Evolutionary conservation across 495 filamentous ascomycete genomes (phyloP).

Genomic region (Thermochaetoides thermophila): DNA sequence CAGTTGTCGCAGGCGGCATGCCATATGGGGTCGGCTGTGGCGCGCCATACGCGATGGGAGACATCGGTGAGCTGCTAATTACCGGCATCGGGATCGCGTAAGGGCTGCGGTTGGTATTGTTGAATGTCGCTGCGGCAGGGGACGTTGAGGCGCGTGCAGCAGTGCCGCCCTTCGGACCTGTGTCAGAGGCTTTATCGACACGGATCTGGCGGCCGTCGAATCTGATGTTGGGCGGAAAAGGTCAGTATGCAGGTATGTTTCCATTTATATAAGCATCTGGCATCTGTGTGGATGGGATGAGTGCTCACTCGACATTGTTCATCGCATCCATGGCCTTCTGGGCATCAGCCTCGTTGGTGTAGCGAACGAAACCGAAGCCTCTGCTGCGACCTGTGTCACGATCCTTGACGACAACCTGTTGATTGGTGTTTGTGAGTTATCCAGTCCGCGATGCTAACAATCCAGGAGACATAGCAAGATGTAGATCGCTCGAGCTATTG

Average conservation of each 20-base stretch:
- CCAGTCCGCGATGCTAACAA: no score
- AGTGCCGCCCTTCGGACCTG: constrained; percentile 41
- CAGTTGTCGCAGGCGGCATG: constrained; percentile 14
- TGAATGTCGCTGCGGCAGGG: no score
- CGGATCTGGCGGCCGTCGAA: constrained; percentile 94
- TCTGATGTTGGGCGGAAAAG: no score
- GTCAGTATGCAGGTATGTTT: no score
- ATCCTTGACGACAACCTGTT: constrained; percentile 90
- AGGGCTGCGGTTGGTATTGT: no score
- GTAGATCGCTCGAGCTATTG: not conserved
- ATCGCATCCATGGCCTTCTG: constrained; percentile 64
- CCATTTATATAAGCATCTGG: no score
- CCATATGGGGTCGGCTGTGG: constrained; percentile 21
- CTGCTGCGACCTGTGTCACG: constrained; percentile 90
- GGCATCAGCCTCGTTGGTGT: constrained; percentile 65
- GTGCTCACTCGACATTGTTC: constrained; percentile 84
- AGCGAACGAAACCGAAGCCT: constrained; percentile 94
- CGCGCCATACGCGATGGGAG: constrained; percentile 22
- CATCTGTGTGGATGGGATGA: constrained; percentile 1
- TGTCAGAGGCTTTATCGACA: constrained; percentile 89
- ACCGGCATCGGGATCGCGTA: no score
- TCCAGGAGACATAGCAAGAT: not conserved
- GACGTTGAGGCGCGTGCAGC: no score
- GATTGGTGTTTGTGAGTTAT: constrained; percentile 12
- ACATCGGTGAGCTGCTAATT: constrained; percentile 15